phyloP scores from a whole-genome alignment of 768 basidiomycete genomes.

The Russula earlei region DNA sequence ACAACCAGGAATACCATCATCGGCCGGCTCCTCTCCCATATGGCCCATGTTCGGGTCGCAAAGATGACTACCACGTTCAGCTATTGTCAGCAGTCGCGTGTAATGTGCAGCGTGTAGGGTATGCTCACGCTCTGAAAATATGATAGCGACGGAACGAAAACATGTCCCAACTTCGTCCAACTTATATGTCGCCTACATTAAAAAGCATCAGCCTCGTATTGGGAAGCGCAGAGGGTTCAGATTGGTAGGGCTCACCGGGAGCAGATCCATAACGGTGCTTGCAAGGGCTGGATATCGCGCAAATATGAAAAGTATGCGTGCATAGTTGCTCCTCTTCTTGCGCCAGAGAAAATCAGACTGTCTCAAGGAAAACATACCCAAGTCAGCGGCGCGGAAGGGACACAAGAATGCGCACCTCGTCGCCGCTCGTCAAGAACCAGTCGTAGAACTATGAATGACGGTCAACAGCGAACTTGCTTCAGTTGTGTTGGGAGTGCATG shows the following conservation, averaged over 20 bases:
- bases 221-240: too few relatives aligned
- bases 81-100: not conserved
- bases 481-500: not conserved
- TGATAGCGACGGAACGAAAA: not conserved
- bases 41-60: constrained; percentile 24
- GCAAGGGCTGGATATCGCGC: constrained; percentile 13
- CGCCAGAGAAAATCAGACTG: constrained; percentile 12
- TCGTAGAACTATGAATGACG: constrained; percentile 4
- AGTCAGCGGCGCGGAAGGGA: not conserved
- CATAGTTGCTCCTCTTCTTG: not conserved
- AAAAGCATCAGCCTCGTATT: not conserved
- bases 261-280: not conserved
- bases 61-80: constrained; percentile 20
- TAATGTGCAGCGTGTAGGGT: too few relatives aligned
- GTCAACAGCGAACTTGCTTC: not conserved
- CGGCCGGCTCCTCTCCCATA: constrained; percentile 22
- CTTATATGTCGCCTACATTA: not conserved
- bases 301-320: not conserved
- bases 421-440: constrained; percentile 1
- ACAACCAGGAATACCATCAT: constrained; percentile 3
- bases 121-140: constrained; percentile 6
- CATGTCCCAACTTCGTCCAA: not conserved
- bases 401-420: constrained; percentile 1
- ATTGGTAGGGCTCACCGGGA: constrained; percentile 1
- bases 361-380: not conserved